Evolutionary conservation across 768 basidiomycete species (phyloP).

Genomic region (Steccherinum ochraceum): DNA sequence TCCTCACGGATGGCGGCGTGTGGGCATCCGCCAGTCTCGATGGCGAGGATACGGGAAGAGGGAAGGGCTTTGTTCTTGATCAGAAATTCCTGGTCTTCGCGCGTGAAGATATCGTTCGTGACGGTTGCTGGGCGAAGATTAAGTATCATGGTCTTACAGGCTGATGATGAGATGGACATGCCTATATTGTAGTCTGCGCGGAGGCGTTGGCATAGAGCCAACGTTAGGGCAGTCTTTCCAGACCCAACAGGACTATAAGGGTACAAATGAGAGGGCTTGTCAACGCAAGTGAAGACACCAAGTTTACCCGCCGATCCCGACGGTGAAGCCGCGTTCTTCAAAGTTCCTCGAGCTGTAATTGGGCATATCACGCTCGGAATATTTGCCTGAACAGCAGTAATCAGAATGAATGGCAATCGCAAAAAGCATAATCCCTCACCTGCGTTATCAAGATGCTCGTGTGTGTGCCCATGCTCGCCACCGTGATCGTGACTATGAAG

Average conservation of each 20-base stretch:
- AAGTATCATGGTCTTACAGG: not conserved
- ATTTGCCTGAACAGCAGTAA: conserved; percentile 59
- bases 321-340: conserved; percentile 88
- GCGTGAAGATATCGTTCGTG: conserved; percentile 99
- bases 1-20: conserved; percentile 98
- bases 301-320: conserved; percentile 92
- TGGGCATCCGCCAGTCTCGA: conserved; percentile 97
- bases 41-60: conserved; percentile 80
- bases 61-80: conserved; percentile 90
- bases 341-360: conserved; percentile 83
- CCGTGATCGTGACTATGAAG: conserved; percentile 48
- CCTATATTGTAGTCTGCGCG: conserved; percentile 89
- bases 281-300: not conserved
- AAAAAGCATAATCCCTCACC: conserved; percentile 35
- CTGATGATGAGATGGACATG: conserved; percentile 25
- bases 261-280: not conserved
- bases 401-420: not conserved
- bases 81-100: conserved; percentile 96
- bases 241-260: conserved; percentile 87
- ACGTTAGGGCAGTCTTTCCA: conserved; percentile 91
- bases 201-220: conserved; percentile 80
- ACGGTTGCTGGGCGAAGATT: conserved; percentile 81
- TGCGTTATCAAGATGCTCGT: conserved; percentile 86
- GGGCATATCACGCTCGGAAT: conserved; percentile 86
- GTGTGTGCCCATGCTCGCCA: conserved; percentile 89